Percentiles rank a stretch among this genome's conserved stretches.
phyloP scores from a whole-genome alignment of 2,329 filamentous ascomycete species.

The Knufia petricola region DNA sequence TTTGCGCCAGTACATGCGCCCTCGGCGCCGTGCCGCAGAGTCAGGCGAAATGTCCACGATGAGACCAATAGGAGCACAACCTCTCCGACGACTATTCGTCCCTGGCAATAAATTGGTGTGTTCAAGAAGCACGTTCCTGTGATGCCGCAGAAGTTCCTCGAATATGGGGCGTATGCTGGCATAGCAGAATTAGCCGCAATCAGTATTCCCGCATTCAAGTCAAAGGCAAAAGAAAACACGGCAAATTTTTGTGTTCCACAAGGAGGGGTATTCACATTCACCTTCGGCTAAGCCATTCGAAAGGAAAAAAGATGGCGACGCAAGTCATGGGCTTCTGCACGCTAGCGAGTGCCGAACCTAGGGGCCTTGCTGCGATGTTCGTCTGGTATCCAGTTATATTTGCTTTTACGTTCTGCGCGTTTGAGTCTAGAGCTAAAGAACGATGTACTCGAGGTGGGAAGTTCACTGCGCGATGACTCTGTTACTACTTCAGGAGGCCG shows the following conservation, averaged over 20 bases:
- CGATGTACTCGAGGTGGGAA: background rate
- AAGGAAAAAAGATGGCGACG: background rate
- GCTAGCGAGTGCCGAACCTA: slow-evolving; percentile 7
- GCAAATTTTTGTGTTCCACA: background rate
- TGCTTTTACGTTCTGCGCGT: background rate
- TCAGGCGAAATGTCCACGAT: background rate
- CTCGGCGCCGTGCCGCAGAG: background rate
- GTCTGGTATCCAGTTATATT: slow-evolving; percentile 3
- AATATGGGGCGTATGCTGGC: no score
- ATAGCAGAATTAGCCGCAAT: no score
- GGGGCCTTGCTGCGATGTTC: background rate
- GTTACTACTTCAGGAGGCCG: no score
- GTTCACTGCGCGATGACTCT: no score
- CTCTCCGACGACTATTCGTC: background rate
- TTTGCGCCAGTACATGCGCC: slow-evolving; percentile 1
- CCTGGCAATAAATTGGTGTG: background rate
- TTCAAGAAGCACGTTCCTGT: background rate
- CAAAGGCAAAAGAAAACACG: background rate
- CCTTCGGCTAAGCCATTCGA: background rate
- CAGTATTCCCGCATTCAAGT: no score
- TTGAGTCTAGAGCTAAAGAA: background rate
- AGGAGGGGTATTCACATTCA: background rate
- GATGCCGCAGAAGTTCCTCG: no score
- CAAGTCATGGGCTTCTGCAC: slow-evolving; percentile 3
- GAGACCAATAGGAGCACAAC: background rate